Evolutionary conservation across 495 filamentous ascomycete species (phyloP).

Genomic region (Penicillium robsamsonii): DNA sequence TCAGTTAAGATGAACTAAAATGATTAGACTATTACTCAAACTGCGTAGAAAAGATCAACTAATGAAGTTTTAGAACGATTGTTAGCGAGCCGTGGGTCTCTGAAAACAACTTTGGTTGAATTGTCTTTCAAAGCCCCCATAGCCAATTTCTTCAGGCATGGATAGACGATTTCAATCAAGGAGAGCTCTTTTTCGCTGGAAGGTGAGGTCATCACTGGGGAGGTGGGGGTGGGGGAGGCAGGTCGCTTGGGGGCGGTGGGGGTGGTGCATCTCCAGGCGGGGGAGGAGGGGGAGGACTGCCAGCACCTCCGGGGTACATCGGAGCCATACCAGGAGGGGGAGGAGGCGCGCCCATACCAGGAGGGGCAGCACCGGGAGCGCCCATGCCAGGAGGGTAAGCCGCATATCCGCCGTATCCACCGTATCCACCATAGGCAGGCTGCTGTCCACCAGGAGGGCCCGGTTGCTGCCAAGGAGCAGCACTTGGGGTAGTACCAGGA

Average conservation of each 20-base stretch:
- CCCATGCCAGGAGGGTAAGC: slow-evolving; percentile 53
- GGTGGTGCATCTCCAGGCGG: slow-evolving; percentile 63
- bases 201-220: slow-evolving; percentile 15
- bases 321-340: slow-evolving; percentile 69
- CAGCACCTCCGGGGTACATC: slow-evolving; percentile 57
- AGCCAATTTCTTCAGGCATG: neutral
- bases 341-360: slow-evolving; percentile 59
- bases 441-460: slow-evolving; percentile 51
- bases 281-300: slow-evolving; percentile 52
- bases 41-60: neutral
- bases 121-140: neutral
- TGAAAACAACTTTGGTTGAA: neutral
- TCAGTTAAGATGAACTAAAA: neutral
- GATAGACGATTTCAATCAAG: neutral
- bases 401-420: slow-evolving; percentile 46
- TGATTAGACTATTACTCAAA: neutral
- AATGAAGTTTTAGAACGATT: neutral
- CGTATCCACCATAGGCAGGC: slow-evolving; percentile 51
- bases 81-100: slow-evolving; percentile 1
- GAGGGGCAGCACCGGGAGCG: slow-evolving; percentile 48
- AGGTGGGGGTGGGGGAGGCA: slow-evolving; percentile 71
- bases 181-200: neutral
- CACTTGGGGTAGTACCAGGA: slow-evolving; percentile 25
- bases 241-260: slow-evolving; percentile 64
- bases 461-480: slow-evolving; percentile 69